A percentile compares a stretch with the other conserved stretches of the same genome.
Evolutionary conservation across 164 flowering plant species (phyloP).

Genomic region (Stephania cephalantha): DNA sequence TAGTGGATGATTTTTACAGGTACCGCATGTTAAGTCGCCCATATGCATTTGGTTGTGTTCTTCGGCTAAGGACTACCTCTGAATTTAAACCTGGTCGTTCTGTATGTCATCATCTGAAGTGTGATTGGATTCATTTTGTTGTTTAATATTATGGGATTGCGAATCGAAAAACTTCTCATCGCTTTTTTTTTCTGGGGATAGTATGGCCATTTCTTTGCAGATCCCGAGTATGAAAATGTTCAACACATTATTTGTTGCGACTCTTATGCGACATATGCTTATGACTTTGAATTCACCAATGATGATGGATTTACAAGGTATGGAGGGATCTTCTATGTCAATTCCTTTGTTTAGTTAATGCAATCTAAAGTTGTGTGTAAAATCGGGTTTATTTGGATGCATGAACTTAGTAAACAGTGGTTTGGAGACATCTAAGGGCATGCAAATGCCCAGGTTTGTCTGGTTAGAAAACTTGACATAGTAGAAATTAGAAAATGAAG

Average conservation of each 20-base stretch:
- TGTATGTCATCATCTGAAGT: constrained; percentile 34
- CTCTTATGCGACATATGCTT: constrained; percentile 91
- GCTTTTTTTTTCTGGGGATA: constrained; percentile 26
- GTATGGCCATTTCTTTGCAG: constrained; percentile 98
- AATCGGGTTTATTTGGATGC: neutral
- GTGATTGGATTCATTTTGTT: neutral
- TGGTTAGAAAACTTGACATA: too few species aligned
- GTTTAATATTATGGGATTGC: neutral
- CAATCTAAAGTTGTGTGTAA: too few species aligned
- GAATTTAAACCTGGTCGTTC: constrained; percentile 78
- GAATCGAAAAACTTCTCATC: neutral
- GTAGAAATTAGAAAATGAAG: too few species aligned
- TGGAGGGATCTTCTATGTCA: neutral
- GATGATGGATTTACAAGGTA: constrained; percentile 80
- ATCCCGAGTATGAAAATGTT: constrained; percentile 98
- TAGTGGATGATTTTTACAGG: constrained; percentile 40
- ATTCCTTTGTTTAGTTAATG: neutral
- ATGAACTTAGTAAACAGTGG: neutral
- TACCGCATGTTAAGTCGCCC: constrained; percentile 96
- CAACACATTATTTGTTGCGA: constrained; percentile 98
- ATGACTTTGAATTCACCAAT: constrained; percentile 87
- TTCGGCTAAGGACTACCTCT: constrained; percentile 85
- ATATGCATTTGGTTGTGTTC: constrained; percentile 87
- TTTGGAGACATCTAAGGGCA: too few species aligned
- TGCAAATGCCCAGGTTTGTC: too few species aligned